Evolutionary conservation across 1,284 basidiomycete genomes (phyloP).

Genomic region (Microbotryum silenes-acaulis): DNA sequence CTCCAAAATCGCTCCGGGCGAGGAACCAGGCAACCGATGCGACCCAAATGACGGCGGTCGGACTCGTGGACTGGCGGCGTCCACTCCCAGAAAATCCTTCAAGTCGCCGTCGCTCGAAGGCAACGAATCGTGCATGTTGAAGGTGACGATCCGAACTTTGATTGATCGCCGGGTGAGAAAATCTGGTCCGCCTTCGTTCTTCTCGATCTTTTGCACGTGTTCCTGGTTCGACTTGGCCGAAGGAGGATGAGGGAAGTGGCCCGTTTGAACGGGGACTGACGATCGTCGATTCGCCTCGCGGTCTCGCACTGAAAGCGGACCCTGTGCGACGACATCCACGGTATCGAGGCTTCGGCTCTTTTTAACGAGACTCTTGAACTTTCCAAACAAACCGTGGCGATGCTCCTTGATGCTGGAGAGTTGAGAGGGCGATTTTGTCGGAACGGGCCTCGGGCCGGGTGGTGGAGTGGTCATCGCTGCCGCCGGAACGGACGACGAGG

Average conservation of each 20-base stretch:
- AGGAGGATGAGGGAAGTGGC: not conserved
- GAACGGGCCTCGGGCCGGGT: no score
- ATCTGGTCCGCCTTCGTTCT: not conserved
- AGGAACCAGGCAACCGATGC: not conserved
- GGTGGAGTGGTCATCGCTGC: no score
- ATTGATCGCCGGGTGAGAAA: conserved; percentile 7
- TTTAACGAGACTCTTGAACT: no score
- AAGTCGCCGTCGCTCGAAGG: conserved; percentile 29
- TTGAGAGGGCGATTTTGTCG: no score
- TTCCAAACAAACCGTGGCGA: no score
- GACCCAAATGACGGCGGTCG: not conserved
- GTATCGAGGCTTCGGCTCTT: no score
- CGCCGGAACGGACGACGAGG: no score
- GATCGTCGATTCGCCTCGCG: conserved; percentile 3
- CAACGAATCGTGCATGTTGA: conserved; percentile 34
- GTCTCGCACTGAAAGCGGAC: not conserved
- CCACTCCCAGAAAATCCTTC: conserved; percentile 32
- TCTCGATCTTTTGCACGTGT: no score
- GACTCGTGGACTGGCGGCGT: conserved; percentile 4
- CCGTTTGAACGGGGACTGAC: not conserved
- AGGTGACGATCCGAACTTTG: conserved; percentile 30
- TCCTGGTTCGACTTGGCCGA: no score
- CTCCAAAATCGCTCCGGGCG: no score
- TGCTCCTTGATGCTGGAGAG: no score
- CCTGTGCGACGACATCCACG: no score